Base-by-base conservation (phyloP, 163 green algal genomes). In the Chlorella variabilis region DNA sequence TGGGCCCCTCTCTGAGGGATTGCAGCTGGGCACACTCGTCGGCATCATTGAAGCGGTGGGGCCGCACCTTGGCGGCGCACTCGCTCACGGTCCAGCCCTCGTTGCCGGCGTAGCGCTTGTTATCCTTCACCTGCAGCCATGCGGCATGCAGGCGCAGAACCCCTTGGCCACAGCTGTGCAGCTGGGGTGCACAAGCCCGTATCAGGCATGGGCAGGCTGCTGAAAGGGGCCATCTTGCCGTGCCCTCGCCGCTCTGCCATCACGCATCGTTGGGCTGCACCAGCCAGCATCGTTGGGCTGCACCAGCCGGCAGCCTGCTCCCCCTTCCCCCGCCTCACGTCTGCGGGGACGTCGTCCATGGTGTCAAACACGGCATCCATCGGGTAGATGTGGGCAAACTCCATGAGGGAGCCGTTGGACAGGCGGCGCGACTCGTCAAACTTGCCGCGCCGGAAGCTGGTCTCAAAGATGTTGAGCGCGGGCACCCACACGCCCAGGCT, bases 361-460 rank as follows among this genome's bases (percentile, higher is more conserved):
- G 89, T 97, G 89, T 99, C 97, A 69, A 96, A 99, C 8, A 98
- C 95, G 31, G 97, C 97, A 82, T 99, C 97, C 96, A 99, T 98
- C 51, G 96, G 93, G 89, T 98, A 99, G 63, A 98, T 93, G 78
- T 98, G 89, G 25, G 88, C 89, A 87, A 99, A 98, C 77, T 98
- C 95, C 90, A 99, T 93, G 62, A 99, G 83, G 9, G 68, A 83
- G 58, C 97, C 97, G 88, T 99, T 92, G 13, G 93, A 94, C 42
- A 99, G 91, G 85, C 96, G 96, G 61, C 96, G 89, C 65, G 81
- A 94, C 68, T 94, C 94, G 81, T 99, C 97, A 86, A 99, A 99
- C 91, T 99, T 99, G 77, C 97, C 97, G 20, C 90, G 86, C 23
- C 89, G 85, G 45, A 97, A 87, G 80, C 78, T 94, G 62, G 88